Evolutionary conservation across 2,329 filamentous ascomycete genomes (phyloP).

Genomic region (Botrytis squamosa): DNA sequence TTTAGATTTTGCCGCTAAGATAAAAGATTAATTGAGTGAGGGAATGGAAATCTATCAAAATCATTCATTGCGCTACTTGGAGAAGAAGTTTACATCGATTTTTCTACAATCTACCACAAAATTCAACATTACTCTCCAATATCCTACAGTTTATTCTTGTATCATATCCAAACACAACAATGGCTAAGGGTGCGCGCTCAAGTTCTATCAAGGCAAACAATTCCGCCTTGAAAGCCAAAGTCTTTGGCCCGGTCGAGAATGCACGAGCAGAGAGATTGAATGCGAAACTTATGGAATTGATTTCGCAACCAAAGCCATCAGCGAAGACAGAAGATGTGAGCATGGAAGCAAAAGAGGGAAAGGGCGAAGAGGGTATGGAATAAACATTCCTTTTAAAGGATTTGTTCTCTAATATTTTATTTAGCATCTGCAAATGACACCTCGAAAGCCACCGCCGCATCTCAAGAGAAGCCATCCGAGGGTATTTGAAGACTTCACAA

Average conservation of each 20-base stretch:
- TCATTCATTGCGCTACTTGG: background rate
- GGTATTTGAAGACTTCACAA: slow-evolving; percentile 25
- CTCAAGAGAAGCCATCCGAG: slow-evolving; percentile 31
- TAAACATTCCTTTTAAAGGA: background rate
- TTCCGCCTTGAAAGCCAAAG: slow-evolving; percentile 70
- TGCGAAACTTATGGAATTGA: slow-evolving; percentile 79
- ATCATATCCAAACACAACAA: slow-evolving; percentile 45
- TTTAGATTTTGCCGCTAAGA: slow-evolving; percentile 17
- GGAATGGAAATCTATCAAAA: slow-evolving; percentile 2
- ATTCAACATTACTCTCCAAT: background rate
- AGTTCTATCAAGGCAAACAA: slow-evolving; percentile 82
- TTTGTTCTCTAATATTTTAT: slow-evolving; percentile 22
- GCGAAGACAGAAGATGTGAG: slow-evolving; percentile 50
- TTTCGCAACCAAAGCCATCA: slow-evolving; percentile 69
- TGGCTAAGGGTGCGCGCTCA: slow-evolving; percentile 85
- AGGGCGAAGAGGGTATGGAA: slow-evolving; percentile 16
- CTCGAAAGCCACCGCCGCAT: slow-evolving; percentile 19
- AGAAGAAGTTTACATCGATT: background rate
- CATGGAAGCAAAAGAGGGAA: slow-evolving; percentile 45
- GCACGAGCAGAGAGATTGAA: slow-evolving; percentile 81
- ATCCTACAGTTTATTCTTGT: background rate
- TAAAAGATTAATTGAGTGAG: slow-evolving; percentile 13
- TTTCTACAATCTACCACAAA: background rate
- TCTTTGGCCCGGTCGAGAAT: slow-evolving; percentile 80
- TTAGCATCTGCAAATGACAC: slow-evolving; percentile 27